phyloP scores from a whole-genome alignment of 192 early-diverging fungal species.

The Blastocladiella britannica region DNA sequence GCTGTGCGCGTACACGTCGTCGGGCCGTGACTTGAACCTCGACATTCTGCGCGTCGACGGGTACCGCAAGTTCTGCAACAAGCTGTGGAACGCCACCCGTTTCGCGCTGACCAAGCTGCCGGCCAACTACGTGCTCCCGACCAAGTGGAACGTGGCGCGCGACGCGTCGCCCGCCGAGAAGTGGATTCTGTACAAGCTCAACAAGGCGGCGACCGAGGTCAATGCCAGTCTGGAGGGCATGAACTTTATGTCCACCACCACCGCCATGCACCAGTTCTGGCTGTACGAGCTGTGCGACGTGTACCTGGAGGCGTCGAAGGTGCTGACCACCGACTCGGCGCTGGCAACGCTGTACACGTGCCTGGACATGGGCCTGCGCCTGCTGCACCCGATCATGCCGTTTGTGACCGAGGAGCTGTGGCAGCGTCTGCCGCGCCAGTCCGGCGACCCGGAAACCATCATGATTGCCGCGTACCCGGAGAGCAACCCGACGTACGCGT shows the following conservation, averaged over 20 bases:
- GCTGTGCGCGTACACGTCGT: constrained; percentile 51
- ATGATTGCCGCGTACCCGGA: constrained; percentile 44
- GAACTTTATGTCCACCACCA: constrained; percentile 85
- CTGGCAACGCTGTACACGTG: constrained; percentile 87
- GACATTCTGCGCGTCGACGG: constrained; percentile 91
- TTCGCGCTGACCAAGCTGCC: constrained; percentile 92
- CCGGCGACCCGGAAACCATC: constrained; percentile 37
- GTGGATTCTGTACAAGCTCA: constrained; percentile 85
- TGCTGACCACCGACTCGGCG: constrained; percentile 26
- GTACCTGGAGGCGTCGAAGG: constrained; percentile 81
- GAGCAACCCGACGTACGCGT: constrained; percentile 11
- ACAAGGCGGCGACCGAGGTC: constrained; percentile 51
- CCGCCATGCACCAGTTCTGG: constrained; percentile 80
- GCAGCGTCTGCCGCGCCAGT: constrained; percentile 75
- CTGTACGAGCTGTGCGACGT: constrained; percentile 92
- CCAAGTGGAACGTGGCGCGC: constrained; percentile 36
- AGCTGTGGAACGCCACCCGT: constrained; percentile 94
- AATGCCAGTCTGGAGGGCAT: constrained; percentile 54
- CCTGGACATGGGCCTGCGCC: constrained; percentile 69
- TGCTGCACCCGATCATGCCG: constrained; percentile 97
- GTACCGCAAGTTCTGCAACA: constrained; percentile 99
- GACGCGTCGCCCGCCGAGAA: constrained; percentile 67
- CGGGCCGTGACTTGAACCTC: constrained; percentile 75
- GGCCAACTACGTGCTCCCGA: constrained; percentile 53
- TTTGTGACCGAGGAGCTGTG: constrained; percentile 98